Evolutionary conservation across 192 early-diverging fungal genomes (phyloP).

Genomic region (Funneliformis mosseae): DNA sequence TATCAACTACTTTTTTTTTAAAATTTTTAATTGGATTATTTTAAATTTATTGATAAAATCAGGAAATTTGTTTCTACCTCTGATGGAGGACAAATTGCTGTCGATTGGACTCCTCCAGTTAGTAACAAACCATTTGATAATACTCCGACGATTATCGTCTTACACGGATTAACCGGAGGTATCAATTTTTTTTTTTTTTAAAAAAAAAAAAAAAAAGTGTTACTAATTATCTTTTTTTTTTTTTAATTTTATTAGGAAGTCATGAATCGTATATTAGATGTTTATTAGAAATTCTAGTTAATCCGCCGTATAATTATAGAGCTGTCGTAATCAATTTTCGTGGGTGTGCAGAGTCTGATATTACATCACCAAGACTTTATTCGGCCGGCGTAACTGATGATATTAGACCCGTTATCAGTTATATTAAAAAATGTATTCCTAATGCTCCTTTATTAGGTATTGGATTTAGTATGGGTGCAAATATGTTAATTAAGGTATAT

Average conservation of each 20-base stretch:
- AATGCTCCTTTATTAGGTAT: constrained; percentile 72
- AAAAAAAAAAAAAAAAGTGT: too few relatives aligned
- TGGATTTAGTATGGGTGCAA: constrained; percentile 92
- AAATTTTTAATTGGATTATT: too few relatives aligned
- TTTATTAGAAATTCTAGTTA: constrained; percentile 63
- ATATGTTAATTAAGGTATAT: constrained; percentile 82
- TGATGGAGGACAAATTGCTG: constrained; percentile 84
- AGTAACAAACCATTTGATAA: constrained; percentile 54
- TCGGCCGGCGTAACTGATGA: constrained; percentile 84
- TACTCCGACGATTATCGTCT: constrained; percentile 78
- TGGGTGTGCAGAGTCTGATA: constrained; percentile 81
- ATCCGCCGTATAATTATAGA: constrained; percentile 64
- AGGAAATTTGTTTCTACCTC: constrained; percentile 64
- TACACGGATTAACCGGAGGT: constrained; percentile 93
- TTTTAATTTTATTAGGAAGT: constrained; percentile 49
- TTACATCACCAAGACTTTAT: constrained; percentile 81
- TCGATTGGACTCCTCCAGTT: constrained; percentile 84
- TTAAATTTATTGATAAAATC: background rate
- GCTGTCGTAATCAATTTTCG: constrained; percentile 88
- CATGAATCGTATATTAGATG: constrained; percentile 88
- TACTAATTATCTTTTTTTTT: too few relatives aligned
- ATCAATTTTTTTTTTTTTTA: too few relatives aligned
- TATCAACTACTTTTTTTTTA: too few relatives aligned
- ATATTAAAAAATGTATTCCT: constrained; percentile 60
- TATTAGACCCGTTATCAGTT: constrained; percentile 57